Evolutionary conservation across 163 green algal species (phyloP), one percentile per base, ranked within the genome.

Genomic region (Scenedesmus sp.): DNA sequence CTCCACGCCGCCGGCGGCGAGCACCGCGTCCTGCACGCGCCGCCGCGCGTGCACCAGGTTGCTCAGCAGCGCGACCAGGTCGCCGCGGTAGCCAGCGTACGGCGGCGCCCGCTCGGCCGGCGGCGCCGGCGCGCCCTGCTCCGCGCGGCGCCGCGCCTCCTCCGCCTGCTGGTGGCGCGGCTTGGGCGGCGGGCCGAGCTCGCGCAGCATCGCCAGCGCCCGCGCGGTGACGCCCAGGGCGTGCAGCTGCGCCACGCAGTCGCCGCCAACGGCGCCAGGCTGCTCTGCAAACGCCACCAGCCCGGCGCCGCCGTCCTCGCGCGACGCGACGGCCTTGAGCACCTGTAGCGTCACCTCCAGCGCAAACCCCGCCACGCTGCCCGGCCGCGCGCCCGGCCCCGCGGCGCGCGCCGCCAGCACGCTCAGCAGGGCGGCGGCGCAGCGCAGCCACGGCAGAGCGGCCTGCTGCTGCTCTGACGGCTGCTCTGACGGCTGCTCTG

Each of bases 41-140:
- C 57, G 75, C 22, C 84, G 64, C 0, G 60, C 63, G 47, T 85
- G 84, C 29, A 83, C 64, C 7, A 80, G 74, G 51, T 95, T 96
- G 33, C 87, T 83, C 34, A 97, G 75, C 28, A 91, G 77, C 15
- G 85, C 80, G 67, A 96, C 47, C 26, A 96, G 36, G 69, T 96
- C 92, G 11, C 86, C 85, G 13, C 90, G 72, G 77, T 92, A 96
- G 28, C 90, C 92, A 1, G 75, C 22, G 80, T 96, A 97, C 0
- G 87, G n/a, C 58, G 62, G 76, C 65, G 31, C 48, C 42, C 31
- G 64, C 39, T n/a, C n/a, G n/a, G n/a, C n/a, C n/a, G n/a, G n/a
- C n/a, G n/a, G n/a, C n/a, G n/a, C n/a, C n/a, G n/a, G n/a, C 0
- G 4, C 11, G 17, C 33, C 22, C 70, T 24, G 44, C 47, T 62